Evolutionary conservation across 2,329 filamentous ascomycete genomes (phyloP), one percentile per base, ranked within the genome.

Genomic region (Colletotrichum godetiae): DNA sequence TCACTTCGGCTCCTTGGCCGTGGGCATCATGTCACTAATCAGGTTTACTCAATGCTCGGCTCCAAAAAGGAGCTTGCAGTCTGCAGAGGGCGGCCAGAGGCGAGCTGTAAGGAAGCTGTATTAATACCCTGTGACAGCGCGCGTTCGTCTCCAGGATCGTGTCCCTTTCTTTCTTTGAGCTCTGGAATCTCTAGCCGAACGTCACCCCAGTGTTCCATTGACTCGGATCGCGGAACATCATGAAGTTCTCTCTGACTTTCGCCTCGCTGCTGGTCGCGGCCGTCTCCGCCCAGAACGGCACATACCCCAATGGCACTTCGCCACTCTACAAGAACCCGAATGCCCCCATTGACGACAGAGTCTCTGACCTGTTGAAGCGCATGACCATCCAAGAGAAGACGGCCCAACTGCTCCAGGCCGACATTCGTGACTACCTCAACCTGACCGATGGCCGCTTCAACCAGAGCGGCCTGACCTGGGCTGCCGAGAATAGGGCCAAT

Each of bases 321-420:
- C 84, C 86, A 3, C 75, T 89, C 55, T 94, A 93, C 86, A 93
- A 92, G 79, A 85, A 94, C 78, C 83, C 91, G 5, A 85, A 85
- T 68, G 89, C 91, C 6, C 83, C 89, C 8, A 84, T 94, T 15
- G 90, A 93, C 64, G 88, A 88, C 62, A 87, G 93, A 72, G 88
- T 95, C 12, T 80, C 88, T 11, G 92, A 95, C 79, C 86, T 95
- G 5, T 82, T 95, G 65, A 88, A 88, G 13, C 89, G 91, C 29
- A 95, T 95, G 93, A 94, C 91, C 0, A 88, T 94, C 67, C 87
- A 92, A 78, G 93, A 95, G 73, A 95, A 95, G 83, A 88, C 90
- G 57, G 87, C 91, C 1, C 93, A 95, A 79, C 84, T 92, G 76
- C 86, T 92, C 33, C 91, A 92, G 79, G 91, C 92, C 60, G 93